phyloP scores from a whole-genome alignment of 2,329 filamentous ascomycete species.

The Claviceps sp. region DNA sequence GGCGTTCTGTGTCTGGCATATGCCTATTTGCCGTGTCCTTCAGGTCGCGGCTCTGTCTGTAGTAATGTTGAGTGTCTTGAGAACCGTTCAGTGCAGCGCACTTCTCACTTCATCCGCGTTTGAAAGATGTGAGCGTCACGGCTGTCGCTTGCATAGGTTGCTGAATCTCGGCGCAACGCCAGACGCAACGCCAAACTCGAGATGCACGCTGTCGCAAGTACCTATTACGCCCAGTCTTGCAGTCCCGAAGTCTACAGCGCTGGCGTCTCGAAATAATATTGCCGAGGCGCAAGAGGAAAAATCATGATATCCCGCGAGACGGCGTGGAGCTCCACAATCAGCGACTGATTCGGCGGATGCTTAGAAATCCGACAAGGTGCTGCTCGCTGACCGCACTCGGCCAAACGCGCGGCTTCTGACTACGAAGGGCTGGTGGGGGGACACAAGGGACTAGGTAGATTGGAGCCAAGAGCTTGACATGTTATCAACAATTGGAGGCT shows the following conservation, averaged over 20 bases:
- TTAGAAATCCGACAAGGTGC: constrained; percentile 7
- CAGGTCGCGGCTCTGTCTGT: background rate
- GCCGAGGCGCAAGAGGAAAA: background rate
- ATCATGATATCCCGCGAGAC: background rate
- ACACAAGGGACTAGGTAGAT: background rate
- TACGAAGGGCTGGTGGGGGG: background rate
- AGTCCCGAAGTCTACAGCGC: background rate
- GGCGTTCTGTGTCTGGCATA: background rate
- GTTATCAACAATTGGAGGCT: background rate
- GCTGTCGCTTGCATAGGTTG: too few relatives aligned
- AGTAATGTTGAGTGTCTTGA: background rate
- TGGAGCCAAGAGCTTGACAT: background rate
- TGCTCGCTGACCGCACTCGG: background rate
- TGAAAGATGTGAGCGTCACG: background rate
- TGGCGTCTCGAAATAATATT: background rate
- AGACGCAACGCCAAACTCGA: background rate
- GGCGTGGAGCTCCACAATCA: constrained; percentile 5
- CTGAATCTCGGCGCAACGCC: background rate
- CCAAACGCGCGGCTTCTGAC: background rate
- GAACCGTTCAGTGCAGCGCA: background rate
- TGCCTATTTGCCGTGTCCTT: background rate
- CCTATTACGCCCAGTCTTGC: background rate
- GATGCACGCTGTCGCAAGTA: background rate
- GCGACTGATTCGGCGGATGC: constrained; percentile 3
- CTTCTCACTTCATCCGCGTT: background rate